These are phyloP conservation scores for Stramenopiles sp. DNA, from an alignment of 352 stramenopile genomes.

Conservation along the genomic window DNA sequence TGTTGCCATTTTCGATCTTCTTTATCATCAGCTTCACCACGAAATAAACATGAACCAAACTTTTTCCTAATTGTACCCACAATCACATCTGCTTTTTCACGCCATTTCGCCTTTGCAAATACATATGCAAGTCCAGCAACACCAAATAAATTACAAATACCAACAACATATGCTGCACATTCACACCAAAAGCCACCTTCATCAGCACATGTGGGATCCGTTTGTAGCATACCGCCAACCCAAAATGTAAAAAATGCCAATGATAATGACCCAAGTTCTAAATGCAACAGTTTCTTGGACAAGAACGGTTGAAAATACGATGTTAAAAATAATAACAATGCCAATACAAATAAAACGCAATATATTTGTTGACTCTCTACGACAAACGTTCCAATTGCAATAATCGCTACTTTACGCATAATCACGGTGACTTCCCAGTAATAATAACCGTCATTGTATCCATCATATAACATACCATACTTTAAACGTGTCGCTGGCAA, in stretches of 20 bases:
- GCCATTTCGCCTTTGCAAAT: neutral
- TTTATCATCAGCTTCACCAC: neutral
- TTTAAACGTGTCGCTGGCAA: neutral
- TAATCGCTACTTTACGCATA: neutral
- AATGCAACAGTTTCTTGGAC: neutral
- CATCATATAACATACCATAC: neutral
- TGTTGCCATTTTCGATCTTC: neutral
- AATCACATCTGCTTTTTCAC: neutral
- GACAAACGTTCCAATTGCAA: neutral
- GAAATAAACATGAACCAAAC: neutral
- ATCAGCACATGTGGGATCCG: neutral
- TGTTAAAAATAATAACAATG: neutral
- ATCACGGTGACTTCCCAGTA: neutral
- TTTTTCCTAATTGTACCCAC: neutral
- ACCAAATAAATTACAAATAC: neutral
- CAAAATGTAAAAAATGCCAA: neutral
- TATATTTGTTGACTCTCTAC: neutral
- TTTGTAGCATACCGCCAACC: neutral
- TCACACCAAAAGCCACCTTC: neutral
- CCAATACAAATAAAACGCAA: neutral
- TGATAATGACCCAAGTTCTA: neutral
- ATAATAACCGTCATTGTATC: neutral
- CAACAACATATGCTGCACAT: neutral
- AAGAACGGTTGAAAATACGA: neutral
- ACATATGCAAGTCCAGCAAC: neutral